phyloP scores from a whole-genome alignment of 2,329 filamentous ascomycete genomes.

The Xylariaceae sp. region DNA sequence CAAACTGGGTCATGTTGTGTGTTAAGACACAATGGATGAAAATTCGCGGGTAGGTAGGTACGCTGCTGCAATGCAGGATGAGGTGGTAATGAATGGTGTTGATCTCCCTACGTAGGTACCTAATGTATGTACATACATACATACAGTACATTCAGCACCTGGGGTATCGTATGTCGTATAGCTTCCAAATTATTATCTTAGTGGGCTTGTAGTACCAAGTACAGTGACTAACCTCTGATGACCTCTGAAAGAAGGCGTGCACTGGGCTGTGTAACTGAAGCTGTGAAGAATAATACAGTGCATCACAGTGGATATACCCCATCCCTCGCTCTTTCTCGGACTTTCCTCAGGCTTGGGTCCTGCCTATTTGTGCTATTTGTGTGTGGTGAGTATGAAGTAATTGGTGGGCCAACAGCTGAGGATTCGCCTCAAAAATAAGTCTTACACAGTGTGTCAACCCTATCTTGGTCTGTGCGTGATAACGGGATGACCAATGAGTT shows the following conservation, averaged over 20 bases:
- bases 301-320: slow-evolving; percentile 16
- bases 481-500: not conserved
- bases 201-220: not conserved
- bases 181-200: not conserved
- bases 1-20: too few species aligned
- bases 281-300: slow-evolving; percentile 14
- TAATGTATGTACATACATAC: too few species aligned
- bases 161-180: not conserved
- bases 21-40: not conserved
- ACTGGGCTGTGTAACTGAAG: slow-evolving; percentile 24
- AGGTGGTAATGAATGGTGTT: slow-evolving; percentile 19
- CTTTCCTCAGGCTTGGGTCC: slow-evolving; percentile 7
- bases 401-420: slow-evolving; percentile 24
- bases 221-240: not conserved
- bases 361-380: slow-evolving; percentile 9
- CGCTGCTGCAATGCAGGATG: slow-evolving; percentile 24
- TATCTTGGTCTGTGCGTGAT: not conserved
- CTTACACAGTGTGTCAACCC: not conserved
- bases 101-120: not conserved
- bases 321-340: slow-evolving; percentile 24
- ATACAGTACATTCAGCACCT: too few species aligned
- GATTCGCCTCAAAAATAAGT: slow-evolving; percentile 19
- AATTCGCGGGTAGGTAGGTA: slow-evolving; percentile 15
- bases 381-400: slow-evolving; percentile 30
- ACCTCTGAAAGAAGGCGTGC: not conserved